A percentile compares a stretch with the other conserved stretches of the same genome.
Conservation (phyloP, 202 grass and related monocot genomes). For the Zizania palustris region DNA sequence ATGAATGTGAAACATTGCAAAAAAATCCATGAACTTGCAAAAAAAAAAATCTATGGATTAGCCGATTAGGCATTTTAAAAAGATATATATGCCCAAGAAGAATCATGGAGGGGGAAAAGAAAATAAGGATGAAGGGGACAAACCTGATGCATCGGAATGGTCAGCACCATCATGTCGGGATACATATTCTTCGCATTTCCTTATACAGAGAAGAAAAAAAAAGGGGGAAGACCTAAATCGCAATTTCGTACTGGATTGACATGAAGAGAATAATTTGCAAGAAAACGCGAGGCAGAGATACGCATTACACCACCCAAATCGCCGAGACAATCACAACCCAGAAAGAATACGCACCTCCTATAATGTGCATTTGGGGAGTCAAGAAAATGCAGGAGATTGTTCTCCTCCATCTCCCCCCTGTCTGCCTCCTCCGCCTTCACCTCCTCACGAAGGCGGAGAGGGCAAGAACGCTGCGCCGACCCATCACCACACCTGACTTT, state of each 20-base stretch:
- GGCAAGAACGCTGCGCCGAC: slow-evolving; percentile 14
- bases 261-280: slow-evolving; percentile 14
- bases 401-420: slow-evolving; percentile 42
- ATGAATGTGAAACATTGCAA: neutral
- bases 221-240: neutral
- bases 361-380: slow-evolving; percentile 53
- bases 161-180: slow-evolving; percentile 27
- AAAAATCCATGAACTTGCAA: neutral
- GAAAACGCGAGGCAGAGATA: neutral
- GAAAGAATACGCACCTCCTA: slow-evolving; percentile 13
- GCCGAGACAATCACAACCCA: neutral
- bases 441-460: slow-evolving; percentile 11
- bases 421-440: neutral
- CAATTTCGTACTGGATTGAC: neutral
- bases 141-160: slow-evolving; percentile 50
- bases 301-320: neutral
- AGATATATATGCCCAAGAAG: neutral
- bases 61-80: neutral
- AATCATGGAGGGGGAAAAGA: no score
- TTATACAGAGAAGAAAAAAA: slow-evolving; percentile 9
- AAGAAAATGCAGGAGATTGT: slow-evolving; percentile 60
- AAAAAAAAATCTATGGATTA: neutral
- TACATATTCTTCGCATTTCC: slow-evolving; percentile 41
- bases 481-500: slow-evolving; percentile 39
- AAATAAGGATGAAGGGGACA: neutral